Conservation (phyloP, 805 yeast genomes). For the Spathaspora gorwiae region DNA sequence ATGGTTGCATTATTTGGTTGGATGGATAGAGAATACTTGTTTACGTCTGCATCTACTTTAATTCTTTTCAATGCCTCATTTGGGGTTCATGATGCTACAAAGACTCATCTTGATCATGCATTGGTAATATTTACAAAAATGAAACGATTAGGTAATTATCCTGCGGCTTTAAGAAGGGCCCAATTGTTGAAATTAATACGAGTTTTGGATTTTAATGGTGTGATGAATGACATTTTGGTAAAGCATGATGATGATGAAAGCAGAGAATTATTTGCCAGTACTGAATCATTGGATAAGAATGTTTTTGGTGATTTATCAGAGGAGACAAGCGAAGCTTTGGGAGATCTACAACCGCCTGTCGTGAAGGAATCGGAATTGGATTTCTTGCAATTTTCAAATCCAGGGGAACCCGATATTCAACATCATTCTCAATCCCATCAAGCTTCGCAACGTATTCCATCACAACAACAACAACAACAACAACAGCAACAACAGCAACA, state of each 20-base stretch:
- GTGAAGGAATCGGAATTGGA: constrained; percentile 16
- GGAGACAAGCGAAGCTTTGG: neutral
- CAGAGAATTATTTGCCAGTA: neutral
- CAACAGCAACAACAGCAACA: neutral
- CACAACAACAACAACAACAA: neutral
- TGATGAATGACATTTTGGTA: constrained; percentile 50
- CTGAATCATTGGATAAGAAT: neutral
- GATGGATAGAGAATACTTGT: constrained; percentile 80
- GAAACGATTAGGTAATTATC: constrained; percentile 75
- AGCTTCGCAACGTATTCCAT: neutral
- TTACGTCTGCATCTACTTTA: constrained; percentile 71
- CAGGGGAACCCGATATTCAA: constrained; percentile 2
- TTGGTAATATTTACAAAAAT: constrained; percentile 63
- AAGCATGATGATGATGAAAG: constrained; percentile 51
- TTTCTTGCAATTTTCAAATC: constrained; percentile 16
- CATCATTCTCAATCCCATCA: neutral
- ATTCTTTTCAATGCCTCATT: constrained; percentile 73
- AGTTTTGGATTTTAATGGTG: constrained; percentile 64
- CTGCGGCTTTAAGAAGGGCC: constrained; percentile 70
- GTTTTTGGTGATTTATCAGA: neutral
- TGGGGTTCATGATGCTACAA: constrained; percentile 75
- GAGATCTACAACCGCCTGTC: constrained; percentile 2
- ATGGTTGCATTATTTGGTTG: constrained; percentile 85
- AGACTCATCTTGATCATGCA: constrained; percentile 69
- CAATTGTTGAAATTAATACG: constrained; percentile 63